Base-by-base conservation (phyloP, 768 basidiomycete genomes). In the Russula compacta region DNA sequence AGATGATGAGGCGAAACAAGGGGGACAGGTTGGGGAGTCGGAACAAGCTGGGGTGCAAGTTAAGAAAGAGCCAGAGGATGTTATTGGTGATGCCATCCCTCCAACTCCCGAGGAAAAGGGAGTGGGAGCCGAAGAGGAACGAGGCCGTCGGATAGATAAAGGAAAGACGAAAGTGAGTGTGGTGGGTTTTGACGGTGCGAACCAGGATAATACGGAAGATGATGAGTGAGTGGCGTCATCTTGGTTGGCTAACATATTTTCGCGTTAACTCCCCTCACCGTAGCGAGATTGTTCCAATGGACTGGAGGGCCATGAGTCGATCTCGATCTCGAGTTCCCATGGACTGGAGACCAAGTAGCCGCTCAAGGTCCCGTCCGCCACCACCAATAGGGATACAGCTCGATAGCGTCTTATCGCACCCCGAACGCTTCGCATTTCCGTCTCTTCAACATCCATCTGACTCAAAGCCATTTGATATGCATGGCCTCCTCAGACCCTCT, bases 251-350 rank as follows among this genome's bases (percentile, higher is more conserved):
- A 9, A 67, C 51, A 64, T 67, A 46, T 32, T 57, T 33, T 59
- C 65, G 66, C 63, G 67, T 61, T 68, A 64, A 64, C 63, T 52
- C 59, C 24, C 24, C 65, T 66, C 59, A 65, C 69, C 66, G 67
- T 60, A 85, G 85, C 61, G 76, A 77, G 56, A 78, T 79, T 53
- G 80, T 81, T 48, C 75, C 84, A 32, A 97, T 97, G 93, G 94
- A 95, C 69, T 97, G 93, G 94, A 81, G 92, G 52, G 85, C 89
- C 36, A 84, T 92, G 71, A 94, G 92, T 73, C 81, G 93, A 64
- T 95, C 93, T 29, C 82, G 92, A 68, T 95, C 93, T 14, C 83
- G 93, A 24, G 86, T 87, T 67, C 86, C 89, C 21, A 92, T 95
- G 89, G 92, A 95, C 71, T 94, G 92, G 92, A 79, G 86, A 59